Evolutionary conservation across 2,329 filamentous ascomycete species (phyloP).

Genomic region (Alternaria gaisen): DNA sequence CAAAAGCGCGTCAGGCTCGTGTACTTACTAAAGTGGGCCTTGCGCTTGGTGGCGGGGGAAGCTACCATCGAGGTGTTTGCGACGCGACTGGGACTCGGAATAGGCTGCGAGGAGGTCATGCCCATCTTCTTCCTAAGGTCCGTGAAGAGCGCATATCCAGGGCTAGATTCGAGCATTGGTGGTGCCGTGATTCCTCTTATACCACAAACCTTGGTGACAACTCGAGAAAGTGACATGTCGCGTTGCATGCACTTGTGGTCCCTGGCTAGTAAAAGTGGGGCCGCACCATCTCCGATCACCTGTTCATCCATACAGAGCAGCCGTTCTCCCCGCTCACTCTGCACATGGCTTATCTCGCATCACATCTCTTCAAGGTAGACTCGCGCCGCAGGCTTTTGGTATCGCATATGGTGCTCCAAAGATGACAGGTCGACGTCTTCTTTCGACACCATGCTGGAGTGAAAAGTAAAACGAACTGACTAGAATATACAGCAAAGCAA

Average conservation of each 20-base stretch:
- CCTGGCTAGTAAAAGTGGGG: not conserved
- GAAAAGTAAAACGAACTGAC: too few relatives aligned
- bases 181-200: not conserved
- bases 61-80: constrained; percentile 7
- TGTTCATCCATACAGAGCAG: not conserved
- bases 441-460: too few relatives aligned
- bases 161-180: constrained; percentile 1
- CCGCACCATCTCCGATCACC: not conserved
- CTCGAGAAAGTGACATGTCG: constrained; percentile 1
- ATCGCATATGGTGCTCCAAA: too few relatives aligned
- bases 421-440: too few relatives aligned
- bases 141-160: constrained; percentile 8
- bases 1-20: constrained; percentile 5
- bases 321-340: not conserved
- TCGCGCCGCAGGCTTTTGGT: accelerated
- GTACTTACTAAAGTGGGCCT: constrained; percentile 28
- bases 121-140: constrained; percentile 21
- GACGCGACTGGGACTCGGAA: constrained; percentile 4
- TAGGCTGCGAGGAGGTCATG: constrained; percentile 27
- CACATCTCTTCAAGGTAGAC: too few relatives aligned
- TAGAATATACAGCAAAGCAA: too few relatives aligned
- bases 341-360: too few relatives aligned
- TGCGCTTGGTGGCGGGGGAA: constrained; percentile 15
- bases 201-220: not conserved
- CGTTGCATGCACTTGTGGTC: not conserved